Percentiles rank a stretch among this genome's conserved stretches.
These are phyloP conservation scores for Protomyces pachydermus DNA, from an alignment of 1,139 yeast genomes.

Conservation along the genomic window DNA sequence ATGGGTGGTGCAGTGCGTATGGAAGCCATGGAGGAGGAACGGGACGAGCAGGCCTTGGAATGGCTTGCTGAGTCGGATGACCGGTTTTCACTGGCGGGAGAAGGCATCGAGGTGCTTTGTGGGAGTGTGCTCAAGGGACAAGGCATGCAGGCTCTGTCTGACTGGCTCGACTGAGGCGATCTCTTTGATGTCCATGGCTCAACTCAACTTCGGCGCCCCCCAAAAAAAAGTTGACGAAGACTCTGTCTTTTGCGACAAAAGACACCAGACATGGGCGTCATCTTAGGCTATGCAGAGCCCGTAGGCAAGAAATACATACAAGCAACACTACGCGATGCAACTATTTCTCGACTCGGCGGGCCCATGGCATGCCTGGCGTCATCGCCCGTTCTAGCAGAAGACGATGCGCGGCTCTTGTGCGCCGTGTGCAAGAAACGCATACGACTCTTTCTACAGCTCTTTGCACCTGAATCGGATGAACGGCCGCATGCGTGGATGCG, in stretches of 20 bases:
- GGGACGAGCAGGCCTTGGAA: constrained; percentile 2
- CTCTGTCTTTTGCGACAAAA: background rate
- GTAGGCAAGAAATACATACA: constrained; percentile 8
- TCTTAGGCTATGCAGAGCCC: constrained; percentile 21
- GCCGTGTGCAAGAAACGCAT: constrained; percentile 9
- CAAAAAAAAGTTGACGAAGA: background rate
- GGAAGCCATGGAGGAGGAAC: constrained; percentile 16
- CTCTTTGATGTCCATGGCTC: too few relatives aligned
- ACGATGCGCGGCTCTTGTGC: background rate
- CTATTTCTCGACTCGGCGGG: constrained; percentile 25
- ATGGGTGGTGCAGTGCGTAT: constrained; percentile 8
- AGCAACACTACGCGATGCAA: constrained; percentile 5
- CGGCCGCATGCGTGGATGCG: constrained; percentile 25
- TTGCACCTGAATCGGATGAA: constrained; percentile 19
- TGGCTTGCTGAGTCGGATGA: constrained; percentile 19
- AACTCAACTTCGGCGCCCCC: background rate
- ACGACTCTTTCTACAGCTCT: constrained; percentile 23
- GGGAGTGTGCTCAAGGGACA: constrained; percentile 20
- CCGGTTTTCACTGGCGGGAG: constrained; percentile 1
- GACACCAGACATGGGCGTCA: background rate
- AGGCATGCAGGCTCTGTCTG: constrained; percentile 1
- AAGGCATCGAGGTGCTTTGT: background rate
- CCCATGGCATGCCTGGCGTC: constrained; percentile 11
- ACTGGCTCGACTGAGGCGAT: constrained; percentile 1
- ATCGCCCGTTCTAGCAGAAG: background rate